phyloP scores from a whole-genome alignment of 2,329 filamentous ascomycete species.

The Penicillium sp. region DNA sequence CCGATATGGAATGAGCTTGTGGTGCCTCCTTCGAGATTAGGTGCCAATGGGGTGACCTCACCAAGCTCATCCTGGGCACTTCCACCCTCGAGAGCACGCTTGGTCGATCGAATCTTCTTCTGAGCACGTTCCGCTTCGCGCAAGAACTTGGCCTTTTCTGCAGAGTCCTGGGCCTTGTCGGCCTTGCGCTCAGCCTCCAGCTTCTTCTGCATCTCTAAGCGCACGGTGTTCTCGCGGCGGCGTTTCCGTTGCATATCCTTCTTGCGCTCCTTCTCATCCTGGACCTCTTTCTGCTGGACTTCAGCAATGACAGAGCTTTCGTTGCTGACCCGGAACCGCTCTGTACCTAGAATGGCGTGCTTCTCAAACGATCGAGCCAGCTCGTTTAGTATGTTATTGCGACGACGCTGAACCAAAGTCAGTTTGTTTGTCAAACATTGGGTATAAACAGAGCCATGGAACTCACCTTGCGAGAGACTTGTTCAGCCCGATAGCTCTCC shows the following conservation, averaged over 20 bases:
- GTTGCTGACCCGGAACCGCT: conserved; percentile 76
- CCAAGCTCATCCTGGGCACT: conserved; percentile 75
- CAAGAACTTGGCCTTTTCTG: conserved; percentile 79
- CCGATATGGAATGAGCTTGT: conserved; percentile 83
- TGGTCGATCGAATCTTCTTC: conserved; percentile 91
- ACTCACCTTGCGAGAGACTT: conserved; percentile 67
- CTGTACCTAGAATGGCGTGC: conserved; percentile 74
- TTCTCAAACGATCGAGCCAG: conserved; percentile 66
- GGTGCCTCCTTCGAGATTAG: conserved; percentile 81
- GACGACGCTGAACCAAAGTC: conserved; percentile 59
- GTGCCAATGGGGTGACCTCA: conserved; percentile 73
- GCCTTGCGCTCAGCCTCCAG: conserved; percentile 79
- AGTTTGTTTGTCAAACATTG: not conserved
- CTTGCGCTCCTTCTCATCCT: conserved; percentile 97
- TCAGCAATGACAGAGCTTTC: conserved; percentile 82
- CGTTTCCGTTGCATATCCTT: conserved; percentile 99
- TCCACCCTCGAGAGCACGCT: conserved; percentile 83
- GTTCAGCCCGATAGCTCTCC: conserved; percentile 69
- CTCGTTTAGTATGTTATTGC: conserved; percentile 61
- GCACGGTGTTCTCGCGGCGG: conserved; percentile 90
- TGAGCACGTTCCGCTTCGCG: conserved; percentile 87
- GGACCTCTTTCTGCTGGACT: conserved; percentile 86
- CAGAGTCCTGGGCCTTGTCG: conserved; percentile 77
- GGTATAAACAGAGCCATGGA: not conserved
- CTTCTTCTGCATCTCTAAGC: conserved; percentile 84